Conservation (phyloP, 371 early-diverging fungal genomes). For the Sporodiniella umbellata region DNA sequence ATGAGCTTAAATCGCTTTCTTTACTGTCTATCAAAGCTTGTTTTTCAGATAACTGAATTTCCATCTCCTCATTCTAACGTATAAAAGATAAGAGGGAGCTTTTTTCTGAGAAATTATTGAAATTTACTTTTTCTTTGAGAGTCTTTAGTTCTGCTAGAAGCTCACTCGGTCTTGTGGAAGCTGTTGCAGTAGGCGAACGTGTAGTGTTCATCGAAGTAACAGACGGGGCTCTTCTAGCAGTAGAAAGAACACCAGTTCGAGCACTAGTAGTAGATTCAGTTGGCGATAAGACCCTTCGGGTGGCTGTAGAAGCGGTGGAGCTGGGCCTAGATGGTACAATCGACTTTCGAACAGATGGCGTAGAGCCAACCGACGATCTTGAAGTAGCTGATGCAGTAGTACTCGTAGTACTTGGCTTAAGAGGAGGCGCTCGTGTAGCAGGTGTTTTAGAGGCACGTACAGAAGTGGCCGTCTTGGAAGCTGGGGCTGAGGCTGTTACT, state of each 20-base stretch:
- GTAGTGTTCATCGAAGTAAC: slow-evolving; percentile 2
- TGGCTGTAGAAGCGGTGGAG: no score
- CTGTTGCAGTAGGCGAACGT: slow-evolving; percentile 9
- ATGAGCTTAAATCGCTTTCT: slow-evolving; percentile 11
- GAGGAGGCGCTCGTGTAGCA: no score
- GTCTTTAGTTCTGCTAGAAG: slow-evolving; percentile 21
- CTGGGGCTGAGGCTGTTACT: no score
- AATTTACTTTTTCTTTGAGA: slow-evolving; percentile 27
- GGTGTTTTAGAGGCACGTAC: not conserved
- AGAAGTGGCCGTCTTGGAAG: no score
- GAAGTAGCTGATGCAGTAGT: no score
- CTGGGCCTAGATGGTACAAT: no score
- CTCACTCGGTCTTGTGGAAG: slow-evolving; percentile 18
- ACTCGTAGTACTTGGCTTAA: no score
- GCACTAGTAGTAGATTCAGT: slow-evolving; percentile 17
- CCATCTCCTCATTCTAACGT: slow-evolving; percentile 25
- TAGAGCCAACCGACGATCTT: no score
- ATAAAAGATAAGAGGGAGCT: slow-evolving; percentile 8
- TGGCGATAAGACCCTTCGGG: not conserved
- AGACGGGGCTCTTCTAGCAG: slow-evolving; percentile 17
- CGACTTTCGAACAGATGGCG: no score
- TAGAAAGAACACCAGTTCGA: no score
- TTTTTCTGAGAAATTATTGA: slow-evolving; percentile 11
- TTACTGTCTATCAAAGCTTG: slow-evolving; percentile 15
- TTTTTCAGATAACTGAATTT: slow-evolving; percentile 17